A percentile compares a stretch with the other conserved stretches of the same genome.
These are phyloP conservation scores for Areca catechu DNA, from an alignment of 176 grass and related monocot genomes.

Conservation along the genomic window DNA sequence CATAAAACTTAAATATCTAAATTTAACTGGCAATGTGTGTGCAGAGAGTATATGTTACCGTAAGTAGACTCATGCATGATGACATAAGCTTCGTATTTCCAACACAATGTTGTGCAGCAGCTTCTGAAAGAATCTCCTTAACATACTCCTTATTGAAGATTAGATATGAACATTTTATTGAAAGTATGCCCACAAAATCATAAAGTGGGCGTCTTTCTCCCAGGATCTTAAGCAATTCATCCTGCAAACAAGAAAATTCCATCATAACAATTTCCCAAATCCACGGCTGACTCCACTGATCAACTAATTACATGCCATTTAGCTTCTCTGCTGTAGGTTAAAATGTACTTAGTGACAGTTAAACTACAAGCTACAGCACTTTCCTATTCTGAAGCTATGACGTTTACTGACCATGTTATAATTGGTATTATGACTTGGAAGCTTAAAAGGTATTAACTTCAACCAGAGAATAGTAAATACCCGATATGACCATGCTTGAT, in stretches of 20 bases:
- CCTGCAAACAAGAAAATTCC: conserved; percentile 43
- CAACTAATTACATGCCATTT: too few species aligned
- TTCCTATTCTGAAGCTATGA: too few species aligned
- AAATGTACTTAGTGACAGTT: too few species aligned
- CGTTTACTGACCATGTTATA: too few species aligned
- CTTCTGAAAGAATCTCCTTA: conserved; percentile 72
- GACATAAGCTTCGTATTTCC: conserved; percentile 59
- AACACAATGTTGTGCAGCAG: conserved; percentile 53
- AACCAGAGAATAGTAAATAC: conserved; percentile 24
- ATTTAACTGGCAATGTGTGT: too few species aligned
- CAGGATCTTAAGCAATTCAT: conserved; percentile 72
- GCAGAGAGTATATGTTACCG: conserved; percentile 34
- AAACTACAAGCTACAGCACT: too few species aligned
- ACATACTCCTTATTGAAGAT: conserved; percentile 88
- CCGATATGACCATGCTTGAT: conserved; percentile 66
- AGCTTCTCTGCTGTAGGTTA: too few species aligned
- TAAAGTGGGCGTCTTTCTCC: conserved; percentile 75
- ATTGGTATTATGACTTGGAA: too few species aligned
- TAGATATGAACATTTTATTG: conserved; percentile 84
- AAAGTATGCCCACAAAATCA: conserved; percentile 67
- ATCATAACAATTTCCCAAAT: too few species aligned
- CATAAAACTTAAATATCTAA: too few species aligned
- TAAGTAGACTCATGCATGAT: conserved; percentile 92
- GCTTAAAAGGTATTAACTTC: too few species aligned
- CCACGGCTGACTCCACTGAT: too few species aligned